Percentiles rank a stretch among this genome's conserved stretches.
These are phyloP conservation scores for Metarhizium guizhouense DNA, from an alignment of 2,329 filamentous ascomycete species.

Conservation along the genomic window DNA sequence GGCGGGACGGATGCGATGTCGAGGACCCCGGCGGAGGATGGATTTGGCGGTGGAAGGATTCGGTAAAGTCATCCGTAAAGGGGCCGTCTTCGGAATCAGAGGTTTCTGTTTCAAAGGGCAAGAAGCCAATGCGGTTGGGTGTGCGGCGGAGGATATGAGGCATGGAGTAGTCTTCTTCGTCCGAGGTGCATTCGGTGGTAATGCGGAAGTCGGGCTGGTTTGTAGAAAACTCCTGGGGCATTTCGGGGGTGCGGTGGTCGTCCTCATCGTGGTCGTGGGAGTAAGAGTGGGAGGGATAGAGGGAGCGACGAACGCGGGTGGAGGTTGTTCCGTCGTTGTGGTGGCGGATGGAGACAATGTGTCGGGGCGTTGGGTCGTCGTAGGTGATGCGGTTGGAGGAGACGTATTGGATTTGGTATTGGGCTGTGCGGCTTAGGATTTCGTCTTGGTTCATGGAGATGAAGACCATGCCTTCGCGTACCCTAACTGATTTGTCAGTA, in stretches of 20 bases:
- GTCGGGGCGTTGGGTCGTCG: slow-evolving; percentile 10
- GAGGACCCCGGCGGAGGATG: neutral
- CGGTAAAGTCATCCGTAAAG: slow-evolving; percentile 17
- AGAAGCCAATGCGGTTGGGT: slow-evolving; percentile 43
- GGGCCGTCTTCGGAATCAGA: slow-evolving; percentile 25
- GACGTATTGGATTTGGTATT: slow-evolving; percentile 60
- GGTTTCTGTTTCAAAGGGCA: slow-evolving; percentile 44
- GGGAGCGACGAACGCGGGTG: slow-evolving; percentile 3
- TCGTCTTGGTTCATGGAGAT: slow-evolving; percentile 79
- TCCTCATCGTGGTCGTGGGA: slow-evolving; percentile 29
- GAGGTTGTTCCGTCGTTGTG: slow-evolving; percentile 39
- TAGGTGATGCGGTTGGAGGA: neutral
- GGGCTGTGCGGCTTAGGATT: slow-evolving; percentile 60
- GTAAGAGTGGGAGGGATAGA: neutral
- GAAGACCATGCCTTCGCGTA: slow-evolving; percentile 89
- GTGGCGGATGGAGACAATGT: slow-evolving; percentile 43
- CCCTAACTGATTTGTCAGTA: slow-evolving; percentile 38
- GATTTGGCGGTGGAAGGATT: slow-evolving; percentile 13
- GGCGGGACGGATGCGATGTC: slow-evolving; percentile 6
- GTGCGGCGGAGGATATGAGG: slow-evolving; percentile 26
- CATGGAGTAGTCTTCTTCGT: slow-evolving; percentile 34
- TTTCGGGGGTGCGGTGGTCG: slow-evolving; percentile 41
- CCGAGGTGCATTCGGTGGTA: slow-evolving; percentile 52
- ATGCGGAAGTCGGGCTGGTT: slow-evolving; percentile 42
- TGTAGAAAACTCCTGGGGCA: slow-evolving; percentile 45